Conservation (phyloP, 768 basidiomycete species). For the Macrolepiota fuliginosa region DNA sequence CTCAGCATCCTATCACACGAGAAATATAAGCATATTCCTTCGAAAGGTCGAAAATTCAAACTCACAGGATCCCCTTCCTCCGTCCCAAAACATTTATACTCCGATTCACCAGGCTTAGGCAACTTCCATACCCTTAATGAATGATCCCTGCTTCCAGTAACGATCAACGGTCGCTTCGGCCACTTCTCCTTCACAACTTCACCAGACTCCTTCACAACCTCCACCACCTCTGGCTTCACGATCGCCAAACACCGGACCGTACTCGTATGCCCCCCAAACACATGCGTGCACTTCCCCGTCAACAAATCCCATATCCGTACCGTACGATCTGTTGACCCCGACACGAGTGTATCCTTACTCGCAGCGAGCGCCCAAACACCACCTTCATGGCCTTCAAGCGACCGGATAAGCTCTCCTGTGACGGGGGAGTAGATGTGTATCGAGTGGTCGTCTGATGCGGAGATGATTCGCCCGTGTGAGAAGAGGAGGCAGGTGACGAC, state of each 20-base stretch:
- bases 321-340: conserved; percentile 91
- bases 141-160: conserved; percentile 72
- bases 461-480: conserved; percentile 92
- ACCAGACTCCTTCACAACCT: conserved; percentile 65
- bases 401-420: conserved; percentile 70
- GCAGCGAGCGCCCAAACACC: conserved; percentile 97
- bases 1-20: conserved; percentile 47
- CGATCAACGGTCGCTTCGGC: conserved; percentile 65
- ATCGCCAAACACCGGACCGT: conserved; percentile 96
- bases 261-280: conserved; percentile 94
- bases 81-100: conserved; percentile 63
- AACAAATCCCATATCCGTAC: conserved; percentile 89
- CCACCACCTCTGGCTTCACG: conserved; percentile 88
- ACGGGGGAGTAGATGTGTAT: conserved; percentile 93
- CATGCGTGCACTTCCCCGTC: conserved; percentile 81
- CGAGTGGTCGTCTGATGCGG: conserved; percentile 95
- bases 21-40: neutral
- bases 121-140: conserved; percentile 59
- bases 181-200: conserved; percentile 66
- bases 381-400: conserved; percentile 88
- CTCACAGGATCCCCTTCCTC: conserved; percentile 52
- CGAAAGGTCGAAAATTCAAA: neutral
- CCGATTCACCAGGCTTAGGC: conserved; percentile 64
- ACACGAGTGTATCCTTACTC: conserved; percentile 84
- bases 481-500: conserved; percentile 97